Evolutionary conservation across 2,329 filamentous ascomycete genomes (phyloP), one percentile per base, ranked within the genome.

Genomic region (Penicillium sp.): DNA sequence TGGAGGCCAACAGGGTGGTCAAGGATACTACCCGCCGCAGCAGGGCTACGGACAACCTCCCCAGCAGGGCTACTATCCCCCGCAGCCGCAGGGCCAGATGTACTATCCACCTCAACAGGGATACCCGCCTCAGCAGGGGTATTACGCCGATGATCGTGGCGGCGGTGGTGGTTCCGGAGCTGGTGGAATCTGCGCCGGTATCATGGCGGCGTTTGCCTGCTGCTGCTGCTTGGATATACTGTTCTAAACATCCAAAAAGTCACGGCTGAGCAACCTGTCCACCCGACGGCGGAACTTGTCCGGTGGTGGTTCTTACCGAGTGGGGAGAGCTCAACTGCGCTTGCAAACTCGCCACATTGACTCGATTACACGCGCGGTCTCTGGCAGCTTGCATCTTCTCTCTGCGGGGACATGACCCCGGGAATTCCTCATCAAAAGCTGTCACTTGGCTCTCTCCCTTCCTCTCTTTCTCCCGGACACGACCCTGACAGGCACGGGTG

Each of bases 181-280:
- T 9, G 65, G 66, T 7, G 73, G 73, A 2, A 66, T 73, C 29
- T 76, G 74, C 46, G 73, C 73, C 1, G 74, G 73, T 60, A 63
- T 76, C 12, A 58, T 74, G 55, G 73, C 70, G 40, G 73, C 70
- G 13, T 45, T 75, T 47, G 73, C 74, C 7, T 75, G 73, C 54
- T 76, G 74, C 56, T 76, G 74, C 58, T 76, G 74, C 60, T 66
- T 76, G 63, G 73, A 76, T 63, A 67, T 72, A 43, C 55, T 73
- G 45, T 73, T 73, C 48, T 72, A 67, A 45, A 25, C 6, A 7
- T 11, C 4, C 18, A 11, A 9, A 18, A 18, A 18, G 18, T 18
- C 18, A 18, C 18, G 18, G 18, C 18, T 18, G 18, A 18, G 18
- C 18, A 18, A 18, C 18, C 18, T 18, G 18, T 18, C 18, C 18